phyloP scores from a whole-genome alignment of 2,329 filamentous ascomycete genomes.

The Exophiala sp. region DNA sequence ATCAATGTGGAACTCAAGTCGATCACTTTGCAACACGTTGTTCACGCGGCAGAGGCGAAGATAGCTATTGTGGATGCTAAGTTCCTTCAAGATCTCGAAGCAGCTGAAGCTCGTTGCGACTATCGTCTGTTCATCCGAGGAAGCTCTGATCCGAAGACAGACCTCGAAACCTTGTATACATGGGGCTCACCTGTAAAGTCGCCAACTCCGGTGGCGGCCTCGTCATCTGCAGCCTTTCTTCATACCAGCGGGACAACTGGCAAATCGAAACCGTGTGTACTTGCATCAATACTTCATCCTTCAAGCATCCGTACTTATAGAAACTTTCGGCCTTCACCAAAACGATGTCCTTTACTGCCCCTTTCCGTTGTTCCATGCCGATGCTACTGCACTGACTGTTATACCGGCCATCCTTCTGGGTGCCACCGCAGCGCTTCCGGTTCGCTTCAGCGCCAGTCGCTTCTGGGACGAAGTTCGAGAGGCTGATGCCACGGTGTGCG shows the following conservation, averaged over 20 bases:
- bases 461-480: conserved; percentile 17
- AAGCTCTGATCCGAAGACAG: too few relatives aligned
- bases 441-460: conserved; percentile 12
- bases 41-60: conserved; percentile 1
- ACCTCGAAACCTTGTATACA: neutral
- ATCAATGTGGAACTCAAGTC: conserved; percentile 18
- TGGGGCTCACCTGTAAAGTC: neutral
- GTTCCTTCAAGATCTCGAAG: conserved; percentile 3
- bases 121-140: neutral
- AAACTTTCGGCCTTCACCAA: conserved; percentile 8
- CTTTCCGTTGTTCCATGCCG: conserved; percentile 15
- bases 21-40: conserved; percentile 12
- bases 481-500: conserved; percentile 10
- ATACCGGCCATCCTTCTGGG: conserved; percentile 12
- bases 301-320: conserved; percentile 10
- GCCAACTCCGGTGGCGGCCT: conserved; percentile 3
- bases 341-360: conserved; percentile 18
- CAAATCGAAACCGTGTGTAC: conserved; percentile 23
- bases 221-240: conserved; percentile 10
- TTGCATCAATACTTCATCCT: conserved; percentile 20
- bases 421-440: conserved; percentile 12
- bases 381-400: conserved; percentile 15
- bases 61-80: conserved; percentile 12
- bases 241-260: conserved; percentile 22
- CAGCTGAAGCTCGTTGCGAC: neutral